Conservation (phyloP, 2,329 filamentous ascomycete species). For the Diaporthe aspalathi region DNA sequence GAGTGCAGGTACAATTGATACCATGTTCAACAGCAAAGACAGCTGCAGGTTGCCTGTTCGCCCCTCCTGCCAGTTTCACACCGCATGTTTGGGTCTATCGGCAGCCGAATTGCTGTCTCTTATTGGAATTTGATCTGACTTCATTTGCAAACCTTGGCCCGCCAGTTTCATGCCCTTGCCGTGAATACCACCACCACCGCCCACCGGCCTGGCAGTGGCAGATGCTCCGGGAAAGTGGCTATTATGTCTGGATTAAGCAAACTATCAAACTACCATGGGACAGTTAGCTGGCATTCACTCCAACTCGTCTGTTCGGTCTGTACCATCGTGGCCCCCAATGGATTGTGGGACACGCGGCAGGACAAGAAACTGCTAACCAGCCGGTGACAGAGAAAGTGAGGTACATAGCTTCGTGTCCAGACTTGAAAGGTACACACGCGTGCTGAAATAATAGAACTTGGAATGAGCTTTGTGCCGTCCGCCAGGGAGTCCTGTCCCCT, state of each 20-base stretch:
- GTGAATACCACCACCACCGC: background rate
- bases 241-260: too few species aligned
- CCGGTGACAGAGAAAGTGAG: background rate
- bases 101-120: background rate
- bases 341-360: too few species aligned
- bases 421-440: too few species aligned
- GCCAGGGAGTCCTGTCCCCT: background rate
- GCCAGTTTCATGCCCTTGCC: background rate
- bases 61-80: too few species aligned
- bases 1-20: background rate
- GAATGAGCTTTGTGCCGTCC: background rate
- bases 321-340: too few species aligned
- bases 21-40: background rate
- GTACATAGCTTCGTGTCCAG: background rate
- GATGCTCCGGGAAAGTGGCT: background rate
- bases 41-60: too few species aligned
- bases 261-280: too few species aligned
- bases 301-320: too few species aligned
- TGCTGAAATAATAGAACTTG: background rate
- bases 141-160: background rate
- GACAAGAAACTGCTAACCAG: too few species aligned
- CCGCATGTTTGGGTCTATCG: background rate
- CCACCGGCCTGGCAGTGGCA: background rate
- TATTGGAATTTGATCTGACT: background rate
- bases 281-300: background rate